phyloP scores from a whole-genome alignment of 148 eudicot genomes.

The Linanthus parryae region DNA sequence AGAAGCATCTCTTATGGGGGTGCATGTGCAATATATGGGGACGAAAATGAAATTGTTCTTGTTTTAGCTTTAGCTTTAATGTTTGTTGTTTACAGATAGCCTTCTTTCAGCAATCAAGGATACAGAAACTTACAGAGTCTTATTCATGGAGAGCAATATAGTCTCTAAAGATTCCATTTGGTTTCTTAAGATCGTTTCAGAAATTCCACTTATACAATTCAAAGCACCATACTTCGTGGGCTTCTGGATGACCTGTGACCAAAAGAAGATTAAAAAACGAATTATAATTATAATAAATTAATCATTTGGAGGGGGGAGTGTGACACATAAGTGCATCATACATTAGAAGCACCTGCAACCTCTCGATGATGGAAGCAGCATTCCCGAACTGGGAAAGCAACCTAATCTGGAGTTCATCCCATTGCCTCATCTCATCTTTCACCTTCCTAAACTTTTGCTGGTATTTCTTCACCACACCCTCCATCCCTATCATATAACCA shows the following conservation, averaged over 20 bases:
- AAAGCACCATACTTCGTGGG: slow-evolving; percentile 56
- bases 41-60: no score
- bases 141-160: slow-evolving; percentile 42
- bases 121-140: slow-evolving; percentile 78
- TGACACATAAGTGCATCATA: neutral
- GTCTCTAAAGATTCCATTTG: slow-evolving; percentile 69
- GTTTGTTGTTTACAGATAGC: no score
- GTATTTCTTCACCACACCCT: slow-evolving; percentile 13
- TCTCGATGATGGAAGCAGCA: slow-evolving; percentile 13
- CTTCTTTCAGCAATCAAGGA: no score
- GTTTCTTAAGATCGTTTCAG: slow-evolving; percentile 43
- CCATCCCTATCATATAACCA: no score
- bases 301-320: neutral
- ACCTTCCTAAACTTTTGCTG: slow-evolving; percentile 19
- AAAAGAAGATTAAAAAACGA: slow-evolving; percentile 6
- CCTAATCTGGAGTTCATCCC: slow-evolving; percentile 21
- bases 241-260: slow-evolving; percentile 46
- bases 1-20: no score
- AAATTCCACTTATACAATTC: slow-evolving; percentile 52
- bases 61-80: no score
- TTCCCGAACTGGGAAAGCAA: slow-evolving; percentile 17
- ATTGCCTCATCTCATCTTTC: slow-evolving; percentile 13
- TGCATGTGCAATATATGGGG: no score
- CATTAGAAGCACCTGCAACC: slow-evolving; percentile 31
- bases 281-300: no score